Evolutionary conservation across 768 basidiomycete species (phyloP), one percentile per base, ranked within the genome.

Genomic region (Mycena pura): DNA sequence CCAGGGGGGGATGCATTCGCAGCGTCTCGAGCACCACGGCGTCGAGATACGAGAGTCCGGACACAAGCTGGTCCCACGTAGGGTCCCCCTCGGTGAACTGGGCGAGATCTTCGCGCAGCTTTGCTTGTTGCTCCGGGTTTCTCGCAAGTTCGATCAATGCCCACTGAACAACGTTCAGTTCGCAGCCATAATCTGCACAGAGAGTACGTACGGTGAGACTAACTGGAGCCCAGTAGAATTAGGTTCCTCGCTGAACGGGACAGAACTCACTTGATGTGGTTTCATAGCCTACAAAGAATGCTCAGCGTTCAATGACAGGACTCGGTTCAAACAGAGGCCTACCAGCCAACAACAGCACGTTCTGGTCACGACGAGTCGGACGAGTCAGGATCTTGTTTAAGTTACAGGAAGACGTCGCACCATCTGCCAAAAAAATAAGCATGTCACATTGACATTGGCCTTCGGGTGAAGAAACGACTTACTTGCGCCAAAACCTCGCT

Each of bases 1-100:
- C 47, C 14, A 77, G 21, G 0, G 78, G 68, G 5, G 79, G 73
- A 56, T 80, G 78, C 6, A 79, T 47, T 29, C 81, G 73, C 24
- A 82, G 58, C 4, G 70, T 73, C 56, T 82, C 81, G 34, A 75
- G 75, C 4, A 77, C 70, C 9, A 81, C 73, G 4, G 76, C 78
- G 57, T 82, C 80, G 25, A 82, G 72, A 54, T 76, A 78, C 17
- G 79, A 80, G 24, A 79, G 57, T 14, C 49, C 49, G 14, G 66
- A 53, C 34, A 69, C 57, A 19, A 82, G 71, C 64, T 78, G 71
- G 34, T 81, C 77, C 73, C 75, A 82, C 5, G 75, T 74, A 19
- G 76, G 75, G 55, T 80, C 78, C 19, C 55, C 45, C 21, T 49
- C 47, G 0, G 58, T 27, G 27, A 68, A 68, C 60, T 44, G 38